Evolutionary conservation across 2,329 filamentous ascomycete genomes (phyloP), one percentile per base, ranked within the genome.

Genomic region (Coniella vitis): DNA sequence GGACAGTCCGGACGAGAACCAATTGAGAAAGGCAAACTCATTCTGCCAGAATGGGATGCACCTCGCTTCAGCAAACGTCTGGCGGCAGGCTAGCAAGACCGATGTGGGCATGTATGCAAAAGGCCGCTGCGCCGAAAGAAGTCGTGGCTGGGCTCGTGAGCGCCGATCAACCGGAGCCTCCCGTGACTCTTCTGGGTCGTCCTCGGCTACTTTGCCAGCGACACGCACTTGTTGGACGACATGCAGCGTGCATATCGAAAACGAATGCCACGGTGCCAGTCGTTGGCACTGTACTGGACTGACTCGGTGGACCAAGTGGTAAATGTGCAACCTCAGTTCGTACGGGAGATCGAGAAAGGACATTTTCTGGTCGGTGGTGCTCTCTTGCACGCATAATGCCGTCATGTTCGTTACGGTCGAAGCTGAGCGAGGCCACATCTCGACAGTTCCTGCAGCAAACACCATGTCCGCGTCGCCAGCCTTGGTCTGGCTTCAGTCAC

Each of bases 321-420:
- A 76, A 31, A 77, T 70, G 47, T 70, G 63, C 12, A 72, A 64
- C 13, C 73, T 67, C 42, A 76, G 63, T 55, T 76, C 73, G 13
- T 65, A 55, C 1, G 72, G 70, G 4, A 74, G 58, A 25, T 61
- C 56, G 40, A 72, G 57, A 45, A 71, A 57, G 12, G 57, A 45
- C 19, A 50, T 31, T 32, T 17, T 50, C 16, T 7, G 12, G 25
- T 22, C 29, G 46, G 25, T 25, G n/a, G n/a, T n/a, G n/a, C n/a
- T n/a, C 7, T 32, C 40, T n/a, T 34, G 22, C 29, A 14, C 32
- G n/a, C 7, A n/a, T 9, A n/a, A 2, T 31, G 22, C n/a, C 13
- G 38, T n/a, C 13, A 16, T 3, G 2, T 10, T 10, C 25, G 14
- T 22, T 13, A 14, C 3, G 17, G 8, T 14, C 14, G 19, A 14